Percentiles rank a stretch among this genome's conserved stretches.
Evolutionary conservation across 495 filamentous ascomycete species (phyloP).

Genomic region (Pseudomonodictys pantanalensis): DNA sequence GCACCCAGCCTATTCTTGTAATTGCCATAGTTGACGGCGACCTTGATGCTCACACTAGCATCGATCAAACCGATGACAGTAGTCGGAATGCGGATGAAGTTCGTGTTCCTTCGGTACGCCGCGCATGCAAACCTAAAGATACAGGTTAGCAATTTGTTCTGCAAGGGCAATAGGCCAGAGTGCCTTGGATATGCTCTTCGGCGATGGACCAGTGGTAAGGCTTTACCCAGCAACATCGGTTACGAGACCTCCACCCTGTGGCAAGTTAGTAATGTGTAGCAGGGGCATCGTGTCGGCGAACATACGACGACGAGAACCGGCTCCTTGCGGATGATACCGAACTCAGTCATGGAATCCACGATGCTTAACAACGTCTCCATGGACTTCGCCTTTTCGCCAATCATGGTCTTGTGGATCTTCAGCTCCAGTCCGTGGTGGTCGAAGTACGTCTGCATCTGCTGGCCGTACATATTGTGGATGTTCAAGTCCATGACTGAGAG

Average conservation of each 20-base stretch:
- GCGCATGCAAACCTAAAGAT: constrained; percentile 54
- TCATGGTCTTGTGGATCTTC: constrained; percentile 61
- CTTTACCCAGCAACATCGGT: constrained; percentile 64
- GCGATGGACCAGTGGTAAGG: constrained; percentile 31
- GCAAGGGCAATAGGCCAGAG: constrained; percentile 34
- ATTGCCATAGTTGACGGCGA: constrained; percentile 62
- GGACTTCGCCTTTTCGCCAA: constrained; percentile 64
- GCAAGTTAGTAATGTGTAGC: neutral
- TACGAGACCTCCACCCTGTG: constrained; percentile 56
- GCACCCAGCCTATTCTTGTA: constrained; percentile 66
- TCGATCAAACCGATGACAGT: constrained; percentile 67
- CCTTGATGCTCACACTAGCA: constrained; percentile 63
- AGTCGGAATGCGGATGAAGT: constrained; percentile 55
- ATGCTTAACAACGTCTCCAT: constrained; percentile 59
- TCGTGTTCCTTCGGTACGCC: constrained; percentile 43
- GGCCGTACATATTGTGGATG: constrained; percentile 58
- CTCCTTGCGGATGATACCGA: constrained; percentile 62
- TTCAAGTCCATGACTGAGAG: constrained; percentile 62
- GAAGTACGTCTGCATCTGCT: constrained; percentile 58
- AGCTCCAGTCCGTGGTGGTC: constrained; percentile 51
- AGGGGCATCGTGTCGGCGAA: neutral
- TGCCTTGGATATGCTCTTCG: constrained; percentile 45
- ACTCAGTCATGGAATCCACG: constrained; percentile 62
- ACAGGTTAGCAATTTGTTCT: neutral
- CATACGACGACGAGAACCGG: constrained; percentile 19